Evolutionary conservation across 179 eudicot genomes (phyloP).

Genomic region (Gypsophila paniculata): DNA sequence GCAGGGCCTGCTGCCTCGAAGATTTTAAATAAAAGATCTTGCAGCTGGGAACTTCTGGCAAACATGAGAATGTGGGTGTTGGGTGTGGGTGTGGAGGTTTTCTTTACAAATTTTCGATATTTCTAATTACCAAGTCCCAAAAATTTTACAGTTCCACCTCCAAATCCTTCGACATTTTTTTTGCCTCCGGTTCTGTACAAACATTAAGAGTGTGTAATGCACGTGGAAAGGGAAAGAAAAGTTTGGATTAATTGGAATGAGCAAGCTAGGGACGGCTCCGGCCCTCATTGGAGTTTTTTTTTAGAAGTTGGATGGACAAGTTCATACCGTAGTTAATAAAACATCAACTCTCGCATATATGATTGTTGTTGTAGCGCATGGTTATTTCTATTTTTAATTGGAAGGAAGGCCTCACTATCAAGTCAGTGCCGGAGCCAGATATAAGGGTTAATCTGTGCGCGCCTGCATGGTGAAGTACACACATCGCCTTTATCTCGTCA

Average conservation of each 20-base stretch:
- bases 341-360: too few relatives aligned
- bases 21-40: background rate
- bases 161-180: background rate
- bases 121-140: background rate
- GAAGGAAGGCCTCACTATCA: too few relatives aligned
- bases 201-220: background rate
- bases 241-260: background rate
- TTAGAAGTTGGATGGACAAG: too few relatives aligned
- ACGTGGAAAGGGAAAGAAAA: background rate
- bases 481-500: too few relatives aligned
- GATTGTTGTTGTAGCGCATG: too few relatives aligned
- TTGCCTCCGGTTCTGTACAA: background rate
- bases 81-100: background rate
- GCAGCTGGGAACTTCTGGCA: background rate
- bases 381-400: too few relatives aligned
- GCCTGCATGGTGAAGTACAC: too few relatives aligned
- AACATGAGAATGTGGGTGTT: background rate
- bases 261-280: background rate
- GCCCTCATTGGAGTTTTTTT: too few relatives aligned
- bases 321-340: too few relatives aligned
- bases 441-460: too few relatives aligned
- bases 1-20: background rate
- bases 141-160: too few relatives aligned
- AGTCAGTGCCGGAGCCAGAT: too few relatives aligned
- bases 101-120: background rate